phyloP scores from a whole-genome alignment of 2,329 filamentous ascomycete genomes.

The Apiospora rasikravindrae region DNA sequence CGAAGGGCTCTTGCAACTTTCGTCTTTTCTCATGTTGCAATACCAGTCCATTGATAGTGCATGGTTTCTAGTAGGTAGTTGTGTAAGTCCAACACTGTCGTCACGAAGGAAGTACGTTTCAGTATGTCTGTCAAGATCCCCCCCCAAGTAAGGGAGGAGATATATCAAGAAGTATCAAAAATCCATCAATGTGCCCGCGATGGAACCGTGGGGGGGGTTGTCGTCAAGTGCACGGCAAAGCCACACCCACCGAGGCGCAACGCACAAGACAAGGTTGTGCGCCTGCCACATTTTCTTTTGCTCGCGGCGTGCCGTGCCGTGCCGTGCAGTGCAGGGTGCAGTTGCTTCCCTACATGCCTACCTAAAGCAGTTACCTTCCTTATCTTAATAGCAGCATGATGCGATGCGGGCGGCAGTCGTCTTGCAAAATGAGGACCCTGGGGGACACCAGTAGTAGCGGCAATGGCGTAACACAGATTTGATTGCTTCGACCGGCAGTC shows the following conservation, averaged over 20 bases:
- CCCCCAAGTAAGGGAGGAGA: background rate
- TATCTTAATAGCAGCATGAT: background rate
- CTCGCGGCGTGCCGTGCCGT: background rate
- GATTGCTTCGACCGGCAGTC: background rate
- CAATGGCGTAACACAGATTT: constrained; percentile 13
- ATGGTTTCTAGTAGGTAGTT: too few relatives aligned
- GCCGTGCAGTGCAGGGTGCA: background rate
- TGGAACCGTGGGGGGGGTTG: too few relatives aligned
- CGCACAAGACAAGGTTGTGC: background rate
- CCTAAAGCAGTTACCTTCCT: background rate
- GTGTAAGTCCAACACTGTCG: background rate
- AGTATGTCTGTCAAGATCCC: background rate
- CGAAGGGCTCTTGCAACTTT: background rate
- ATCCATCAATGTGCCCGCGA: background rate
- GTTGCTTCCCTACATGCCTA: background rate
- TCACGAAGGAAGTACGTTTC: background rate
- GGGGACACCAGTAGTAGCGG: background rate
- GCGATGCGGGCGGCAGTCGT: background rate
- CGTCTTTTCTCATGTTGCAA: background rate
- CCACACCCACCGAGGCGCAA: background rate
- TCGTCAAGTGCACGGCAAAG: background rate
- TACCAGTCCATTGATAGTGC: background rate
- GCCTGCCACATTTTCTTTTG: background rate
- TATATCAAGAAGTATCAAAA: background rate
- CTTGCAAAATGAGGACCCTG: background rate